phyloP scores from a whole-genome alignment of 148 eudicot species.

The Diospyros lotus region DNA sequence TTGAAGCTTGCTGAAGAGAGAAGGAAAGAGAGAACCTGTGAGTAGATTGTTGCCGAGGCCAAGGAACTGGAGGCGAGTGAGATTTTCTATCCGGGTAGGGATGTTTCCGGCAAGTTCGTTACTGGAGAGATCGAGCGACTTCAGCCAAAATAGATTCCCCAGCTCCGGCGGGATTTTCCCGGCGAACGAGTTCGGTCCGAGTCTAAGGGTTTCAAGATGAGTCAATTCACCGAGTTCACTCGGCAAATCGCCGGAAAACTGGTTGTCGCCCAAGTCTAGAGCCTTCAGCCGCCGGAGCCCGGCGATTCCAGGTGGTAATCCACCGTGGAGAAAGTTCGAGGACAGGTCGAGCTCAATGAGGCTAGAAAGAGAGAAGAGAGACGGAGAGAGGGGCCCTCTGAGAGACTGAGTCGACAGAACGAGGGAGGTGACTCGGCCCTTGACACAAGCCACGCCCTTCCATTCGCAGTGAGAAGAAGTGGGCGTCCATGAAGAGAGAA shows the following conservation, averaged over 20 bases:
- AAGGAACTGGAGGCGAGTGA: slow-evolving; percentile 22
- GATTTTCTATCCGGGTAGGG: slow-evolving; percentile 27
- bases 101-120: slow-evolving; percentile 32
- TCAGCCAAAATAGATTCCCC: slow-evolving; percentile 24
- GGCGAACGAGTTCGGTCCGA: slow-evolving; percentile 35
- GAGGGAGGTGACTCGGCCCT: slow-evolving; percentile 33
- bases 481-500: slow-evolving; percentile 31
- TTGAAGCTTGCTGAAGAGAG: slow-evolving; percentile 18
- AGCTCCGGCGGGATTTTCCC: slow-evolving; percentile 35
- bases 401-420: slow-evolving; percentile 27
- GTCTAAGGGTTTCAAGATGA: slow-evolving; percentile 27
- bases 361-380: slow-evolving; percentile 27
- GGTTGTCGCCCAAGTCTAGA: slow-evolving; percentile 30
- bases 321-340: slow-evolving; percentile 25
- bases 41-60: slow-evolving; percentile 35
- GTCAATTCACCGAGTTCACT: slow-evolving; percentile 29
- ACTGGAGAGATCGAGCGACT: slow-evolving; percentile 35
- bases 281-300: slow-evolving; percentile 14
- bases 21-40: slow-evolving; percentile 30
- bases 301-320: slow-evolving; percentile 14
- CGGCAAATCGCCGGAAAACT: slow-evolving; percentile 40
- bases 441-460: slow-evolving; percentile 34
- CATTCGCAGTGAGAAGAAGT: slow-evolving; percentile 32
- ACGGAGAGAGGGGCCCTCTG: slow-evolving; percentile 21
- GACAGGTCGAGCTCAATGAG: slow-evolving; percentile 36